phyloP scores from a whole-genome alignment of 106 monocot genomes.

The Chionographis japonica region DNA sequence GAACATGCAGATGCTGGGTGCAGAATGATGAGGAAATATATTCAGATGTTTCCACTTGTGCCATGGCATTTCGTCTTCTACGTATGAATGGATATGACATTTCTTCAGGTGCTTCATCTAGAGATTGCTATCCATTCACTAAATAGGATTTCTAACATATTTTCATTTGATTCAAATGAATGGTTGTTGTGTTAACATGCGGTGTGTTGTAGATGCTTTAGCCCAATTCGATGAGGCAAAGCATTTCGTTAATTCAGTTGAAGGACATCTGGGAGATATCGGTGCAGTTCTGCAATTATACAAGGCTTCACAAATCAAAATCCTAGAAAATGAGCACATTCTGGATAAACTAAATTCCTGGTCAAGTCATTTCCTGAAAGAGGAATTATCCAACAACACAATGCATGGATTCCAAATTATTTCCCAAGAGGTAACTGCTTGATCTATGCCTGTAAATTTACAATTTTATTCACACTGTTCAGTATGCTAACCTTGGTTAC shows the following conservation, averaged over 20 bases:
- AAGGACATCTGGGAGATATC: slow-evolving; percentile 42
- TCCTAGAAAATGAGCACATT: slow-evolving; percentile 38
- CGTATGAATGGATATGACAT: slow-evolving; percentile 81
- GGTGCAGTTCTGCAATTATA: slow-evolving; percentile 55
- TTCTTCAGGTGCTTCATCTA: slow-evolving; percentile 51
- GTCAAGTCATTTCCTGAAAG: slow-evolving; percentile 43
- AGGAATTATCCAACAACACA: slow-evolving; percentile 12
- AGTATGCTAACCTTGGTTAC: too few species aligned
- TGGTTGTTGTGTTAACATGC: background rate
- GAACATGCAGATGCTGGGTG: slow-evolving; percentile 57
- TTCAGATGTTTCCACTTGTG: slow-evolving; percentile 48
- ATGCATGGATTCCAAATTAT: background rate
- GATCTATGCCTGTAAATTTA: background rate
- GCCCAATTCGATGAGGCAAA: slow-evolving; percentile 32
- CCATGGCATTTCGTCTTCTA: slow-evolving; percentile 84
- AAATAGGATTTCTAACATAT: too few species aligned
- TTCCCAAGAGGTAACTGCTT: slow-evolving; percentile 26
- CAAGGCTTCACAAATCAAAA: slow-evolving; percentile 72
- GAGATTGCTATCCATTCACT: background rate
- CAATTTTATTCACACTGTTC: too few species aligned
- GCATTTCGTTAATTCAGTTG: slow-evolving; percentile 26
- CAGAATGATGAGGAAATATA: slow-evolving; percentile 70
- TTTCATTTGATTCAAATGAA: background rate
- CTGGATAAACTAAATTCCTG: slow-evolving; percentile 58
- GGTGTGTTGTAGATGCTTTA: slow-evolving; percentile 38